Base-by-base conservation (phyloP, 2,329 filamentous ascomycete species). In the Cercospora sp. region DNA sequence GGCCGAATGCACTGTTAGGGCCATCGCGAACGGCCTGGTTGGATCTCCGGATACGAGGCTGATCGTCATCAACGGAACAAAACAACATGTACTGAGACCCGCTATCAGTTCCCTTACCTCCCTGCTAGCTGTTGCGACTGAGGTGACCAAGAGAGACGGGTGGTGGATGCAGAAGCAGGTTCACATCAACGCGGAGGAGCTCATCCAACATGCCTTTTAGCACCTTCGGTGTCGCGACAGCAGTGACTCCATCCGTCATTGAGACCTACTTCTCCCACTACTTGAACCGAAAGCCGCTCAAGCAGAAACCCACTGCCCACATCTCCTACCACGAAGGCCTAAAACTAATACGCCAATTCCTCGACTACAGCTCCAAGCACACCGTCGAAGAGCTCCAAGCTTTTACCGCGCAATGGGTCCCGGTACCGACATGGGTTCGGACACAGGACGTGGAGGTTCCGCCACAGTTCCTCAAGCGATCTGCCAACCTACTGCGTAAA, bases 251-350 rank as follows among this genome's bases (percentile, higher is more conserved):
- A 12, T 93, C 91, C 3, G 91, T 97, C 58, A 86, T 98, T 66
- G 90, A 91, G 72, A 97, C 94, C 13, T 89, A 94, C 71, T 84
- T 98, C 74, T 90, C 90, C 67, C 95, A 98, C 91, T 97, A 95
- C 80, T 84, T 97, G 69, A 91, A 97, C 76, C 90, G 91, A 71
- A 91, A 91, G 76, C 86, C 88, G 1, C 85, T 90, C 32, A 88
- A 86, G 70, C 85, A 94, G 72, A 94, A 94, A 71, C 94, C 94
- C 0, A 97, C 92, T 1, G 91, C 91, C 1, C 92, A 97, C 79
- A 89, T 99, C 66, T 94, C 93, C 63, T 99, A 99, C 81, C 92
- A 98, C 77, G 92, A 97, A 81, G 94, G 94, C 43, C 86, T 99
- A 13, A 88, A 92, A 71, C 85, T 99, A 61, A 90, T 98, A 74